These are phyloP conservation scores for Panicum virgatum DNA, from an alignment of 202 grass and related monocot genomes.

Conservation along the genomic window DNA sequence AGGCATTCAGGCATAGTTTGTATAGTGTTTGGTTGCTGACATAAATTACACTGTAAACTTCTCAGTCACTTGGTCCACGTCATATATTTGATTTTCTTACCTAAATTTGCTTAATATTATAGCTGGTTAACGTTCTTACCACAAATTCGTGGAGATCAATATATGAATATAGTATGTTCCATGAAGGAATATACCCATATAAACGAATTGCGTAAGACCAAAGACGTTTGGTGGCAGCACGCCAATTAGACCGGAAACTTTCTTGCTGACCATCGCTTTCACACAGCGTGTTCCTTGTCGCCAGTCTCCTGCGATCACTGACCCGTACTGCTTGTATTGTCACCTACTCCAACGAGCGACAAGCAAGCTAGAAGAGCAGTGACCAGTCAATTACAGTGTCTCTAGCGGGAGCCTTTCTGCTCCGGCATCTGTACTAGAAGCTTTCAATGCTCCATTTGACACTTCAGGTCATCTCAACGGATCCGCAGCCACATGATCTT, in stretches of 20 bases:
- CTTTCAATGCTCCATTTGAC: conserved; percentile 10
- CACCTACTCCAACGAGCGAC: neutral
- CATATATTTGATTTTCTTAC: no score
- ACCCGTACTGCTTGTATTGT: neutral
- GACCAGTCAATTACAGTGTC: conserved; percentile 21
- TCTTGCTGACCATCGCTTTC: conserved; percentile 42
- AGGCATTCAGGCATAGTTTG: no score
- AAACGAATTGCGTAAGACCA: neutral
- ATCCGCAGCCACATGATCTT: neutral
- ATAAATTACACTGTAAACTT: no score
- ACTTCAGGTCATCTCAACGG: neutral
- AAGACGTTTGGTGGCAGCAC: neutral
- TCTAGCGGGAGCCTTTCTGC: neutral
- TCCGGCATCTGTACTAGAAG: neutral
- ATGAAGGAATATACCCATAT: neutral
- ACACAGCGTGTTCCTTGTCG: neutral
- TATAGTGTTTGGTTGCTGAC: no score
- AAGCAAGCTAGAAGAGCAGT: conserved; percentile 15
- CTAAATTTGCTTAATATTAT: no score
- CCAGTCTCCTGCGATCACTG: conserved; percentile 14
- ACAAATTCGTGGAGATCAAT: no score
- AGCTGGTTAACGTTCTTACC: no score
- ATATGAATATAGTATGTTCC: neutral
- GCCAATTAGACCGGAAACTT: conserved; percentile 17
- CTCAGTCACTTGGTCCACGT: no score